Percentiles rank a stretch among this genome's conserved stretches.
Conservation (phyloP, 2,329 filamentous ascomycete genomes). For the Ambrosiella cleistominuta region DNA sequence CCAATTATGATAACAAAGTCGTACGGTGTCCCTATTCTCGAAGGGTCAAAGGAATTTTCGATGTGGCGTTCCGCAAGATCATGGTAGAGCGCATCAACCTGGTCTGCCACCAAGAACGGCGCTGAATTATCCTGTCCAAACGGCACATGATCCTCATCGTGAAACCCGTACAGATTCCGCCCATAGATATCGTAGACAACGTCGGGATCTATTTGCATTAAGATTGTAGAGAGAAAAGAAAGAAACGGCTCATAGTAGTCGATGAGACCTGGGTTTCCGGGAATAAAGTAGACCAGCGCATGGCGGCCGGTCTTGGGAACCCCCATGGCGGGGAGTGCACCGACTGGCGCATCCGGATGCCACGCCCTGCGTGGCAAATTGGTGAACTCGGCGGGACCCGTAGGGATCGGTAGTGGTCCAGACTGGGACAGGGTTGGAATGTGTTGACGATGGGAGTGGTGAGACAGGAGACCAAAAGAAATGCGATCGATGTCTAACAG, state of each 20-base stretch:
- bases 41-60: constrained; percentile 16
- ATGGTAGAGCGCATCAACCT: constrained; percentile 29
- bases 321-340: constrained; percentile 17
- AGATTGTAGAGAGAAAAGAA: constrained; percentile 32
- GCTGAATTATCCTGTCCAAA: constrained; percentile 23
- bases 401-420: too few species aligned
- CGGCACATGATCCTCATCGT: constrained; percentile 32
- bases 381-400: neutral
- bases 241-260: constrained; percentile 58
- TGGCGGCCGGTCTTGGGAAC: constrained; percentile 15
- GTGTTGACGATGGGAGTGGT: too few species aligned
- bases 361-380: constrained; percentile 10
- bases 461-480: too few species aligned
- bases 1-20: constrained; percentile 49
- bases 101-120: constrained; percentile 35
- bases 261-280: constrained; percentile 61
- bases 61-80: constrained; percentile 21
- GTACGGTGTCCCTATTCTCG: constrained; percentile 24
- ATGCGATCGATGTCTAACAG: too few species aligned
- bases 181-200: constrained; percentile 37
- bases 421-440: too few species aligned
- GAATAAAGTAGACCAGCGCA: constrained; percentile 51
- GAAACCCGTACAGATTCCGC: constrained; percentile 40
- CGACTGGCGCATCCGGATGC: constrained; percentile 8
- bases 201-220: constrained; percentile 26